Conservation (phyloP, 2,329 filamentous ascomycete species). For the Passalora sequoiae region DNA sequence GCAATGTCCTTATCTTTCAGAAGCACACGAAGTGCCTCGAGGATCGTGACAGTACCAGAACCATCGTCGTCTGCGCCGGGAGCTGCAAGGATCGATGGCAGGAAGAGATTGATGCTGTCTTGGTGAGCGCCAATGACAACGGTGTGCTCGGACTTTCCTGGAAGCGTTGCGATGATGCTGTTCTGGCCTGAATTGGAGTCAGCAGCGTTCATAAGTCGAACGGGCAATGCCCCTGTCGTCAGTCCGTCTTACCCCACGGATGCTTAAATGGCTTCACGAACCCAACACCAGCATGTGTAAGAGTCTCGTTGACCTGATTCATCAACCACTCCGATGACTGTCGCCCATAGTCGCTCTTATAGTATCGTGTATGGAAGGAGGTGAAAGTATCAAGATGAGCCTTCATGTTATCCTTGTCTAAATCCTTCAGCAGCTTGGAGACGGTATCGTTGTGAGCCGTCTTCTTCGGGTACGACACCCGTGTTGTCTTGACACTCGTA, state of each 20-base stretch:
- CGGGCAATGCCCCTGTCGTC: background rate
- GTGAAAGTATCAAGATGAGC: conserved; percentile 73
- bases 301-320: conserved; percentile 64
- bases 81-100: conserved; percentile 76
- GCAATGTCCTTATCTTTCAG: conserved; percentile 64
- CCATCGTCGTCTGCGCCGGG: conserved; percentile 95
- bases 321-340: conserved; percentile 87
- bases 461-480: conserved; percentile 61
- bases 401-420: conserved; percentile 72
- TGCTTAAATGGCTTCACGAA: conserved; percentile 71
- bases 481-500: conserved; percentile 3
- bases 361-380: conserved; percentile 76
- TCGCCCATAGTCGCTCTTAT: conserved; percentile 69
- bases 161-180: conserved; percentile 86
- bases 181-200: conserved; percentile 57
- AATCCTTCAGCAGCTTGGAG: conserved; percentile 58
- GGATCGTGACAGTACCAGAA: conserved; percentile 79
- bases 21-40: conserved; percentile 81
- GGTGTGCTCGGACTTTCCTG: conserved; percentile 76
- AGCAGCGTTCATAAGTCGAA: background rate
- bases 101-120: conserved; percentile 89
- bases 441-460: conserved; percentile 62
- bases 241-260: conserved; percentile 52
- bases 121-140: conserved; percentile 71
- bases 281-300: conserved; percentile 68